Base-by-base conservation (phyloP, 208 protist genomes). In the Trypanosoma melophagium region DNA sequence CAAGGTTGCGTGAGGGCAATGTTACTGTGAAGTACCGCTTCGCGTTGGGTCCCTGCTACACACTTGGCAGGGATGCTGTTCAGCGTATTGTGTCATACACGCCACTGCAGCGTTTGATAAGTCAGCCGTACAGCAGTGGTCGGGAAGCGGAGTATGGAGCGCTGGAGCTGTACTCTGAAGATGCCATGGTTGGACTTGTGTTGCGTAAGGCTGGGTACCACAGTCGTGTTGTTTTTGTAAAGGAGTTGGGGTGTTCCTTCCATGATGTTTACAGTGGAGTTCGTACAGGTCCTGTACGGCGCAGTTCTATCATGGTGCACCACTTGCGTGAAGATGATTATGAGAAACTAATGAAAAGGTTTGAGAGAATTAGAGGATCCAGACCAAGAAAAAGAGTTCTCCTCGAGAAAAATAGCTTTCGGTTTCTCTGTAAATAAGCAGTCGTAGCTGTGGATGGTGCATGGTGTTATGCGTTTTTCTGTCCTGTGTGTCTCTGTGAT, bases 251-350 rank as follows among this genome's bases (percentile, higher is more conserved):
- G 7, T 71, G 40, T 50, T 16, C 35, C 7, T 71, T 71, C 22
- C 58, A 71, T 40, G 57, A 71, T n/a, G 4, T 61, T 22, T 8
- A 60, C 44, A 25, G 28, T 50, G 47, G 42, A 2, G 22, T 25
- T 19, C 7, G 35, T 14, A 14, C 31, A 8, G 17, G 3, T 13
- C 14, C 22, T n/a, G 2, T 71, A 42, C 14, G 19, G 1, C 5
- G 5, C 8, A 45, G 41, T 12, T 62, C 42, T 50, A 44, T 71
- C 5, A 60, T 71, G 47, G 14, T 71, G 5, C 57, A 71, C 19
- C 57, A 71, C 16, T 10, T 71, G 2, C 3, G 13, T 0, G 57
- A 71, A 47, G 22, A 45, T 2, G 66, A 71, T 1, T 71, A 70
- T 25, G 19, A 17, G 16, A 21, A 17, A 7, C 55, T 7, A 55